phyloP scores from a whole-genome alignment of 1,139 yeast genomes.

The Kodamaea ohmeri region DNA sequence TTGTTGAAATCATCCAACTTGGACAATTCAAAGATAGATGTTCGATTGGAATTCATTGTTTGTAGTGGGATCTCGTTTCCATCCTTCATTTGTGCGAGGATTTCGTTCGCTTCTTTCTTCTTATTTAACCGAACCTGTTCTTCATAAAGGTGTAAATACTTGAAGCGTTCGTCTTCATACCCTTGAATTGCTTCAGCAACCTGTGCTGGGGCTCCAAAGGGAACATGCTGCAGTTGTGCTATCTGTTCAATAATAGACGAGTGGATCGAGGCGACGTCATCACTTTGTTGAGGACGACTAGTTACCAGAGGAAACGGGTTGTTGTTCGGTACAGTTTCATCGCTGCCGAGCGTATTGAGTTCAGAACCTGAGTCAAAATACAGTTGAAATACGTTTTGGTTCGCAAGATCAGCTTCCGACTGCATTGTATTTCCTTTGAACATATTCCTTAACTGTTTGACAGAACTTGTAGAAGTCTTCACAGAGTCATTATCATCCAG shows the following conservation, averaged over 20 bases:
- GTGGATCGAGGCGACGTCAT: constrained; percentile 20
- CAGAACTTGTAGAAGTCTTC: constrained; percentile 16
- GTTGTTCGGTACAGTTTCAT: constrained; percentile 3
- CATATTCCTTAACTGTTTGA: constrained; percentile 17
- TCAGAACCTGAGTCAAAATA: constrained; percentile 18
- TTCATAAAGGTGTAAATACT: constrained; percentile 29
- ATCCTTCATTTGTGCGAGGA: constrained; percentile 16
- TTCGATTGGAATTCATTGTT: constrained; percentile 16
- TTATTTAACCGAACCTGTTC: constrained; percentile 16
- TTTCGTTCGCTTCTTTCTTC: constrained; percentile 14
- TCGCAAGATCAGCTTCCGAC: constrained; percentile 13
- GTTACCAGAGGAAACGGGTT: background rate
- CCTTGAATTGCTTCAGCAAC: constrained; percentile 5
- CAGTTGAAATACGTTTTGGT: constrained; percentile 15
- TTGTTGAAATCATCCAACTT: constrained; percentile 36
- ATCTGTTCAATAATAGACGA: constrained; percentile 29
- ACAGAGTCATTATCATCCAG: constrained; percentile 11
- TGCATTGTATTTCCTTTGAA: constrained; percentile 7
- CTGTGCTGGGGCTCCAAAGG: constrained; percentile 1
- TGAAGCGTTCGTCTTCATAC: constrained; percentile 28
- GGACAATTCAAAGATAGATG: constrained; percentile 37
- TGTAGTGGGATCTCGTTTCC: constrained; percentile 29
- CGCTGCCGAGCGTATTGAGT: constrained; percentile 5
- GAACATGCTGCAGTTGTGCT: constrained; percentile 9
- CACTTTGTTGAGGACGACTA: background rate